Percentiles rank a stretch among this genome's conserved stretches.
Evolutionary conservation across 768 basidiomycete genomes (phyloP).

Genomic region (Boletellus emodensis): DNA sequence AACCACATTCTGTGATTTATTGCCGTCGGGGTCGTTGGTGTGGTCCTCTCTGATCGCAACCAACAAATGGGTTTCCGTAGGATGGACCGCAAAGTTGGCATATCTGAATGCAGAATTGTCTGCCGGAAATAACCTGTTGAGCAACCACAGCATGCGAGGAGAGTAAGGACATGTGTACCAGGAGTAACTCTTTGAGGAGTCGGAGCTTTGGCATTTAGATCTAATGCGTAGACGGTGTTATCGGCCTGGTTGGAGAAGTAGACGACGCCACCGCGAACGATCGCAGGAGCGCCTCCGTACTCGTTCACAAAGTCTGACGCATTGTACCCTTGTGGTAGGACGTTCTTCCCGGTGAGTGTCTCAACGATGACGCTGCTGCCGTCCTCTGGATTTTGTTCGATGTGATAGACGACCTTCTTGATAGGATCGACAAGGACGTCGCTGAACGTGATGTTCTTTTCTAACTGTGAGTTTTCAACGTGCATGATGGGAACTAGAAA

Average conservation of each 20-base stretch:
- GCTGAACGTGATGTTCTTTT: conserved; percentile 27
- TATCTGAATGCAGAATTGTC: conserved; percentile 18
- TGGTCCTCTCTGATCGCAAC: conserved; percentile 67
- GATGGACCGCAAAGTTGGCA: conserved; percentile 54
- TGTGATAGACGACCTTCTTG: conserved; percentile 43
- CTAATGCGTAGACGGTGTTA: conserved; percentile 45
- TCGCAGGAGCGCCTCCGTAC: conserved; percentile 63
- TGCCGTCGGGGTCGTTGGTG: conserved; percentile 27
- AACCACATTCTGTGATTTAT: conserved; percentile 33
- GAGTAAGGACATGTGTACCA: conserved; percentile 36
- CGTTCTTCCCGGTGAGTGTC: conserved; percentile 39
- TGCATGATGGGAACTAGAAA: not conserved
- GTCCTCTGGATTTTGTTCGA: conserved; percentile 50
- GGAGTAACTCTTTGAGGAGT: conserved; percentile 44
- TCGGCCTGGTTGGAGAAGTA: conserved; percentile 56
- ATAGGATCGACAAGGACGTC: conserved; percentile 54
- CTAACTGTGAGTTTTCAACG: not conserved
- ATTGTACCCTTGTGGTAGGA: conserved; percentile 51
- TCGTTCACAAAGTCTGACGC: conserved; percentile 56
- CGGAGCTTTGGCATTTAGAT: conserved; percentile 17
- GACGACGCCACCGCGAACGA: conserved; percentile 42
- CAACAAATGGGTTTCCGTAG: conserved; percentile 45
- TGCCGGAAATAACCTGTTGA: conserved; percentile 6
- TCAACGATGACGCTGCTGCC: conserved; percentile 54
- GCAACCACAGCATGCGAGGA: too few relatives aligned